These are phyloP conservation scores for Pholiota adiposa DNA, from an alignment of 1,284 basidiomycete species.

Conservation along the genomic window DNA sequence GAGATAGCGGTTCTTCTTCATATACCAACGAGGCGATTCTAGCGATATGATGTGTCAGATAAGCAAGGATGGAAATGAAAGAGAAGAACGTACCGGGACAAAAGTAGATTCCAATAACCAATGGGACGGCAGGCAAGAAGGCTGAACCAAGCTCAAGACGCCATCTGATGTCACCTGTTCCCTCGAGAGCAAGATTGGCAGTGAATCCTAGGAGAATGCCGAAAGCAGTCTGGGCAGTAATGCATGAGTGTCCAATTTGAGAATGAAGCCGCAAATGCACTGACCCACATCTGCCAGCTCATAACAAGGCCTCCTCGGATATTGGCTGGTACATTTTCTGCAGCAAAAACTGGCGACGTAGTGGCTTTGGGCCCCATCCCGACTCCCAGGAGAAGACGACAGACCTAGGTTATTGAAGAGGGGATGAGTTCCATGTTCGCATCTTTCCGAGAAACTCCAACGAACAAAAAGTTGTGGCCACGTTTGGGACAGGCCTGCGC, in stretches of 20 bases:
- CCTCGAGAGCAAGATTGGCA: constrained; percentile 53
- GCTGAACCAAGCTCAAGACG: constrained; percentile 60
- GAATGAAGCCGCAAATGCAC: constrained; percentile 15
- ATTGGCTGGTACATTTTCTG: constrained; percentile 62
- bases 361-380: constrained; percentile 72
- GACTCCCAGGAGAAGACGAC: constrained; percentile 64
- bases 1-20: constrained; percentile 64
- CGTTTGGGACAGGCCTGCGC: constrained; percentile 56
- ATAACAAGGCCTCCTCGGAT: constrained; percentile 77
- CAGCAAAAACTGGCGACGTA: constrained; percentile 63
- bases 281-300: constrained; percentile 66
- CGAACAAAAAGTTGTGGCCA: constrained; percentile 54
- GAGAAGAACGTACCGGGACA: constrained; percentile 44
- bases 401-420: constrained; percentile 34
- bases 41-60: constrained; percentile 18
- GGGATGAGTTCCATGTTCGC: background rate
- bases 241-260: background rate
- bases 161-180: constrained; percentile 55
- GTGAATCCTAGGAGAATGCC: constrained; percentile 60
- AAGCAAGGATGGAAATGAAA: background rate
- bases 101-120: constrained; percentile 54
- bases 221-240: constrained; percentile 48
- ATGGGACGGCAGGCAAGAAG: constrained; percentile 56
- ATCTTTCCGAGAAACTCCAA: constrained; percentile 6
- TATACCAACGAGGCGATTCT: constrained; percentile 72